phyloP scores from a whole-genome alignment of 257 asterid genomes.

The Jaltomata sinuosa region DNA sequence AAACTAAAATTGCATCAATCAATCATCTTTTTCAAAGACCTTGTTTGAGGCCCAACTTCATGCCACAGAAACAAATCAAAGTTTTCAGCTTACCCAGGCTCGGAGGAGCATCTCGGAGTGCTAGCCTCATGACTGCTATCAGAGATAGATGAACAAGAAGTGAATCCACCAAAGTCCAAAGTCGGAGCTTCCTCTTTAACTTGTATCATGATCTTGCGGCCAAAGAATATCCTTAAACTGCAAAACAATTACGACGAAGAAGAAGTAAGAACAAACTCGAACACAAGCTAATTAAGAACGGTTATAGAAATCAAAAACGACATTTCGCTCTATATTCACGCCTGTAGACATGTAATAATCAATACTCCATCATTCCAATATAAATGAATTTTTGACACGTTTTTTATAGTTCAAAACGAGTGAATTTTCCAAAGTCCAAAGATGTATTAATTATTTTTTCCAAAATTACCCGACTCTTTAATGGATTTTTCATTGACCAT shows the following conservation, averaged over 20 bases:
- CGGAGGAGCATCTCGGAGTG: slow-evolving; percentile 32
- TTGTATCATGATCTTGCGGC: slow-evolving; percentile 26
- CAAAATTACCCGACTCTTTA: too few species aligned
- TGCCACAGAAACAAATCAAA: not conserved
- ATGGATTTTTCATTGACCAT: too few species aligned
- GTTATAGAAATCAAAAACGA: not conserved
- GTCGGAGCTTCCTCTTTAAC: slow-evolving; percentile 27
- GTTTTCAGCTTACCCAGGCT: slow-evolving; percentile 24
- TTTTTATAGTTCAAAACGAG: too few species aligned
- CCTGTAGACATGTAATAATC: too few species aligned
- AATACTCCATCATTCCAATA: too few species aligned
- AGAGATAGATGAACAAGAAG: slow-evolving; percentile 20
- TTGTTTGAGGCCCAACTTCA: not conserved
- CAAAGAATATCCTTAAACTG: slow-evolving; percentile 6
- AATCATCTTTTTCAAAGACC: not conserved
- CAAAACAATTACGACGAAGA: not conserved
- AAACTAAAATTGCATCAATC: not conserved
- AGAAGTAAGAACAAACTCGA: not conserved
- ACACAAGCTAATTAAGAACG: not conserved
- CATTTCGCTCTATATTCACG: not conserved
- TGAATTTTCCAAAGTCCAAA: too few species aligned
- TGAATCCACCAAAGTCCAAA: not conserved
- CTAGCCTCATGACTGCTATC: slow-evolving; percentile 32
- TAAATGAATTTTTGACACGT: too few species aligned
- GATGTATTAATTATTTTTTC: too few species aligned